These are phyloP conservation scores for Tubosaeta brunneosetosa DNA, from an alignment of 768 basidiomycete species.

Conservation along the genomic window DNA sequence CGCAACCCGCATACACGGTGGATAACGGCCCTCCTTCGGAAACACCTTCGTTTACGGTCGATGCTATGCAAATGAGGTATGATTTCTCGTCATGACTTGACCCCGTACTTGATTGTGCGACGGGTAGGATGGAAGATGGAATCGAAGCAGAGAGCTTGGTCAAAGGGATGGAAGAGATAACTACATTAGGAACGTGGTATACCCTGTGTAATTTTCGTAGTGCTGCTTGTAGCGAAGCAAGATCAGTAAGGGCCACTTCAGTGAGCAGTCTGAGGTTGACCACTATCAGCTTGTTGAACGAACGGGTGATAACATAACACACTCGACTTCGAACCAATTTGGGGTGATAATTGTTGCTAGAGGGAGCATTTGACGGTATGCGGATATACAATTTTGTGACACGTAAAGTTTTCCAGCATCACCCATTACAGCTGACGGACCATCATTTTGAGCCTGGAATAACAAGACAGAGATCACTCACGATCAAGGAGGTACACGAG, in stretches of 20 bases:
- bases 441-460: not conserved
- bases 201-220: conserved; percentile 70
- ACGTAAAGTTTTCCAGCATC: conserved; percentile 90
- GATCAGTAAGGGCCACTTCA: conserved; percentile 59
- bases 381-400: conserved; percentile 76
- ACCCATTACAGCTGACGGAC: conserved; percentile 78
- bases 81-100: conserved; percentile 26
- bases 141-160: conserved; percentile 55
- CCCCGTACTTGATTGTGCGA: not conserved
- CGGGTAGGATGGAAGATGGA: conserved; percentile 42
- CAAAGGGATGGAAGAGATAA: conserved; percentile 86
- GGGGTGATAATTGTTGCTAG: conserved; percentile 93
- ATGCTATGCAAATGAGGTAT: conserved; percentile 78
- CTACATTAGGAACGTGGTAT: conserved; percentile 78
- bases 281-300: conserved; percentile 1
- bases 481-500: conserved; percentile 90
- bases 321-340: conserved; percentile 99
- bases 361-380: conserved; percentile 77
- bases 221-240: conserved; percentile 61
- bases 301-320: conserved; percentile 8
- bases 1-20: conserved; percentile 60
- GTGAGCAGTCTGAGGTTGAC: conserved; percentile 61
- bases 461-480: conserved; percentile 37
- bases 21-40: conserved; percentile 25
- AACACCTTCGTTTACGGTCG: conserved; percentile 39